Evolutionary conservation across 148 eudicot genomes (phyloP).

Genomic region (Amaranthus hypochondriacus): DNA sequence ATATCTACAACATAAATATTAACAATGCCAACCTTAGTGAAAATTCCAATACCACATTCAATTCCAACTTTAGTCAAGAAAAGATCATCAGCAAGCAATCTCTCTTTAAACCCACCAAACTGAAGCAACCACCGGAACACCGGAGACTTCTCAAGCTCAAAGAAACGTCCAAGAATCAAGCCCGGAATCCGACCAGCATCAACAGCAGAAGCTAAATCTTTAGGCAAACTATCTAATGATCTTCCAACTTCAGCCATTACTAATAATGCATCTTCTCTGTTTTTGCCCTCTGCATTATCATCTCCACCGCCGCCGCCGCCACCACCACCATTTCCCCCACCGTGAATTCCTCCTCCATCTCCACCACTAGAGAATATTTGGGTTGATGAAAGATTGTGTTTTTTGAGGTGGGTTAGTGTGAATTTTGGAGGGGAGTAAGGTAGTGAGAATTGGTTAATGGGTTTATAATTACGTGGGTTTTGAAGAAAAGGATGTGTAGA

Average conservation of each 20-base stretch:
- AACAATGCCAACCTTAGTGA: slow-evolving; percentile 61
- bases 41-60: slow-evolving; percentile 89
- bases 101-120: slow-evolving; percentile 73
- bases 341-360: slow-evolving; percentile 19
- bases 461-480: slow-evolving; percentile 1
- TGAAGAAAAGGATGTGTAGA: not conserved
- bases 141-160: slow-evolving; percentile 58
- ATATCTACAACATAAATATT: too few relatives aligned
- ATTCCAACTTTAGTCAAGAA: slow-evolving; percentile 75
- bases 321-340: slow-evolving; percentile 26
- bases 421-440: slow-evolving; percentile 1
- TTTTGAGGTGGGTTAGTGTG: slow-evolving; percentile 15
- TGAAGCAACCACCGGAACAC: slow-evolving; percentile 63
- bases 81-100: slow-evolving; percentile 82
- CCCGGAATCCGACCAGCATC: slow-evolving; percentile 57
- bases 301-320: slow-evolving; percentile 26
- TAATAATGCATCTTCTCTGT: slow-evolving; percentile 46
- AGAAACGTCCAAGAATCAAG: slow-evolving; percentile 37
- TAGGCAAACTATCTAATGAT: slow-evolving; percentile 50
- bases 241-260: slow-evolving; percentile 46
- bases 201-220: slow-evolving; percentile 55
- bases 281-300: slow-evolving; percentile 47
- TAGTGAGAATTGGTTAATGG: slow-evolving; percentile 9
- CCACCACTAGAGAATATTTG: slow-evolving; percentile 24
- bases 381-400: slow-evolving; percentile 15